Evolutionary conservation across 2,329 filamentous ascomycete species (phyloP).

Genomic region (Arthrobotrys sphaeroides): DNA sequence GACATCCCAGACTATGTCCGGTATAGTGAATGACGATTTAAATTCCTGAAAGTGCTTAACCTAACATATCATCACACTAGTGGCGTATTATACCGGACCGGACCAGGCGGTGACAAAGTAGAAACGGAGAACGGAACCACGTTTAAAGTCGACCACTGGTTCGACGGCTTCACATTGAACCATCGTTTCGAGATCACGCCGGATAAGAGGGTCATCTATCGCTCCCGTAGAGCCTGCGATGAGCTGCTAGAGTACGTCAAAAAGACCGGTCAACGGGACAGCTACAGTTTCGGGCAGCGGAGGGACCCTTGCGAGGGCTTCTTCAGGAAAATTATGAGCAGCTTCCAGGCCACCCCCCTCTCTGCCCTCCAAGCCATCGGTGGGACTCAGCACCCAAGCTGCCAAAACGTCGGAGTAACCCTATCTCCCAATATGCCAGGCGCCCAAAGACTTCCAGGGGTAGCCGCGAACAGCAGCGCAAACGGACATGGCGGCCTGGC

Average conservation of each 20-base stretch:
- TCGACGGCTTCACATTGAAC: slow-evolving; percentile 77
- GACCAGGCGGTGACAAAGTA: slow-evolving; percentile 73
- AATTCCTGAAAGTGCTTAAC: neutral
- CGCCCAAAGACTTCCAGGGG: slow-evolving; percentile 39
- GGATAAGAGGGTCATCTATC: slow-evolving; percentile 70
- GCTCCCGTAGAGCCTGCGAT: slow-evolving; percentile 75
- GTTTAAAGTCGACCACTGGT: slow-evolving; percentile 77
- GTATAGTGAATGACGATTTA: slow-evolving; percentile 53
- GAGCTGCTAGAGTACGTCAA: slow-evolving; percentile 70
- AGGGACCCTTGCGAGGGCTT: slow-evolving; percentile 78
- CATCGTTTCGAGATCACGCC: slow-evolving; percentile 75
- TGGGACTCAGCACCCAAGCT: slow-evolving; percentile 59
- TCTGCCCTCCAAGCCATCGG: slow-evolving; percentile 12
- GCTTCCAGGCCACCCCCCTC: slow-evolving; percentile 63
- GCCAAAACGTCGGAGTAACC: slow-evolving; percentile 72
- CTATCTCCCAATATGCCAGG: slow-evolving; percentile 72
- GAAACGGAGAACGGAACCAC: slow-evolving; percentile 69
- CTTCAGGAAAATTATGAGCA: slow-evolving; percentile 75
- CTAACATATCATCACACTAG: slow-evolving; percentile 62
- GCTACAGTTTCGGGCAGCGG: slow-evolving; percentile 74
- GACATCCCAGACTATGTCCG: slow-evolving; percentile 72
- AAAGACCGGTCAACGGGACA: slow-evolving; percentile 67
- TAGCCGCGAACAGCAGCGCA: slow-evolving; percentile 27
- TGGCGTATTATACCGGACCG: slow-evolving; percentile 77
- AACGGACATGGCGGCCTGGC: slow-evolving; percentile 58